Evolutionary conservation across 352 stramenopile species (phyloP).

Genomic region (Halophytophthora polymorphica): DNA sequence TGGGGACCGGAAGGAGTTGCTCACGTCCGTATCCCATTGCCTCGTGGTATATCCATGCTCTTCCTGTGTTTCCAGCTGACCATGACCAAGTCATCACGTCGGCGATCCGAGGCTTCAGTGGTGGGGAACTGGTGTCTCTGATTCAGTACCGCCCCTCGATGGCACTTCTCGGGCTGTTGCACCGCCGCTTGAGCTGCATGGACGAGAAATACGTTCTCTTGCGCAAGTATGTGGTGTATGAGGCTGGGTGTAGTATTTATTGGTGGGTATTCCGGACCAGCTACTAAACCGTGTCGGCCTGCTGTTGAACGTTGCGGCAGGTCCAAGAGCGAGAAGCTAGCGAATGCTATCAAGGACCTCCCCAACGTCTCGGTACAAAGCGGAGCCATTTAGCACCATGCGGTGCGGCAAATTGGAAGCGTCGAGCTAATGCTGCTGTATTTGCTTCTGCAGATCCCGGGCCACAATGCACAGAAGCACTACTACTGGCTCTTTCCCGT

Average conservation of each 20-base stretch:
- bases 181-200: slow-evolving; percentile 62
- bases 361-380: slow-evolving; percentile 49
- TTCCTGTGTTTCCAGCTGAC: slow-evolving; percentile 37
- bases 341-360: slow-evolving; percentile 45
- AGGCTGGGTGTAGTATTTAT: background rate
- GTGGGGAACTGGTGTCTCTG: slow-evolving; percentile 68
- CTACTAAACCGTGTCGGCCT: slow-evolving; percentile 1
- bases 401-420: background rate
- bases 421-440: background rate
- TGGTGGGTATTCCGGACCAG: background rate
- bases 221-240: slow-evolving; percentile 44
- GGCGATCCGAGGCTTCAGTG: slow-evolving; percentile 77
- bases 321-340: slow-evolving; percentile 67
- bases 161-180: slow-evolving; percentile 67
- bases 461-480: slow-evolving; percentile 51
- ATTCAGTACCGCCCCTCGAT: slow-evolving; percentile 78
- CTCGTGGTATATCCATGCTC: background rate
- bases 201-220: slow-evolving; percentile 69
- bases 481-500: slow-evolving; percentile 86
- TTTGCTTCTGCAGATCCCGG: slow-evolving; percentile 46
- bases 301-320: slow-evolving; percentile 15
- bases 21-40: no score
- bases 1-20: slow-evolving; percentile 5
- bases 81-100: slow-evolving; percentile 83
- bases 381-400: background rate